Evolutionary conservation across 345 rosid genomes (phyloP).

Genomic region (Brassica napus): Da-Ae NC_063451.1:40137001-40137500

Average conservation of each 20-base stretch:
- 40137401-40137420: slow-evolving; percentile 76
- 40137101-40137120: too few relatives aligned
- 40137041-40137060: neutral
- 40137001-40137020: neutral
- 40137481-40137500: slow-evolving; percentile 97
- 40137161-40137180: neutral
- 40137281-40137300: neutral
- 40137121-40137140: neutral
- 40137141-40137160: neutral
- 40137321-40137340: neutral
- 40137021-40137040: neutral
- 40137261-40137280: neutral
- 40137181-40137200: neutral
- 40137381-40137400: slow-evolving; percentile 57
- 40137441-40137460: slow-evolving; percentile 70
- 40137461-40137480: slow-evolving; percentile 89
- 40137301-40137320: neutral
- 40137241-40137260: neutral
- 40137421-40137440: slow-evolving; percentile 89
- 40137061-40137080: too few relatives aligned
- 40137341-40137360: neutral
- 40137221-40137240: neutral
- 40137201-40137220: neutral
- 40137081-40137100: too few relatives aligned
- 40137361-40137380: neutral